These are phyloP conservation scores for Cladosporium sp. DNA, from an alignment of 2,329 filamentous ascomycete species.

Conservation along the genomic window DNA sequence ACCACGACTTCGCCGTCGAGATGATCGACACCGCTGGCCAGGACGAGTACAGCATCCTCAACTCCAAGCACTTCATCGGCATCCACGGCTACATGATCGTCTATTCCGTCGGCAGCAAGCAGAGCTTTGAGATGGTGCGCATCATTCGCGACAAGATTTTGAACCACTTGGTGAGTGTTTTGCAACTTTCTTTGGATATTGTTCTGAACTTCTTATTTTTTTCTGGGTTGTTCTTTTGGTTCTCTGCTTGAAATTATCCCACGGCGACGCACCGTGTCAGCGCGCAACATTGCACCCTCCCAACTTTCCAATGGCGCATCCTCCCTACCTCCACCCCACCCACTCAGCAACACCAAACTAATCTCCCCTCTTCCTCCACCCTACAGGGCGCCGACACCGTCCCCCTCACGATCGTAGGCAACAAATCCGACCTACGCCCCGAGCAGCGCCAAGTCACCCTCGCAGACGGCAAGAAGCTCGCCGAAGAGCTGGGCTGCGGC, in stretches of 20 bases:
- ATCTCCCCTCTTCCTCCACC: neutral
- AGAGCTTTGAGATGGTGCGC: conserved; percentile 95
- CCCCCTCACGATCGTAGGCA: conserved; percentile 90
- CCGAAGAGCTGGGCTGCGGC: conserved; percentile 83
- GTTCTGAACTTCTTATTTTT: too few species aligned
- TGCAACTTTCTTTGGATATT: too few species aligned
- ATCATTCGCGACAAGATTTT: conserved; percentile 97
- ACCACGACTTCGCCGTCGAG: conserved; percentile 90
- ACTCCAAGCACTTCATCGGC: conserved; percentile 98
- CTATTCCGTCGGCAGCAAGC: conserved; percentile 91
- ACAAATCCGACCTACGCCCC: conserved; percentile 90
- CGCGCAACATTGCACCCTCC: neutral
- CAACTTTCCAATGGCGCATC: neutral
- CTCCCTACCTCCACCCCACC: neutral
- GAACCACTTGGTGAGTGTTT: conserved; percentile 75
- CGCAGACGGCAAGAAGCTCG: conserved; percentile 80
- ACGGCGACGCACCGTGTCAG: too few species aligned
- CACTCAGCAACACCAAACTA: neutral
- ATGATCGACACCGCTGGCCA: conserved; percentile 96
- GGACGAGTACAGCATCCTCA: conserved; percentile 98
- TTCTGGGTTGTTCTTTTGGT: too few species aligned
- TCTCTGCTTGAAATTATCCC: neutral
- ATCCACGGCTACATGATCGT: conserved; percentile 99
- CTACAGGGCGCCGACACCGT: conserved; percentile 90
- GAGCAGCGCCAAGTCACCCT: conserved; percentile 87